Conservation (phyloP, 495 filamentous ascomycete genomes). For the Hyaloscypha bicolor region DNA sequence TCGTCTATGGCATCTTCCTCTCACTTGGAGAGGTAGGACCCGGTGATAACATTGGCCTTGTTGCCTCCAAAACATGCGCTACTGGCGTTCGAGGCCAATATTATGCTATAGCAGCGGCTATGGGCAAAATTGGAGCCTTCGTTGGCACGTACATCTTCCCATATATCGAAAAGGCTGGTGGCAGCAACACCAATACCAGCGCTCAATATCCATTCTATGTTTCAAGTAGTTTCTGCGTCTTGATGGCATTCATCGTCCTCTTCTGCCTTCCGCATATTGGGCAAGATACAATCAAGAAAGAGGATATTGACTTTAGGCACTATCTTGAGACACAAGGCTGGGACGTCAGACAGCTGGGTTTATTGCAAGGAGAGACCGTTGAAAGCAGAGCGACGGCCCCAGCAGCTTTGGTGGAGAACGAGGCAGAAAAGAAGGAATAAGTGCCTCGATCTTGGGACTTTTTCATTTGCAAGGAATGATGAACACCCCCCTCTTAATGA, state of each 20-base stretch:
- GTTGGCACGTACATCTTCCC: constrained; percentile 86
- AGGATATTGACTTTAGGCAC: constrained; percentile 71
- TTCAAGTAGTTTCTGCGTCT: constrained; percentile 62
- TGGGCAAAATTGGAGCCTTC: constrained; percentile 88
- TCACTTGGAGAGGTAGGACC: constrained; percentile 84
- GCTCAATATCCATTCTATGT: constrained; percentile 87
- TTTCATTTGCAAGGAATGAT: background rate
- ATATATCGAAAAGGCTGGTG: constrained; percentile 68
- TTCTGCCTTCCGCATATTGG: constrained; percentile 66
- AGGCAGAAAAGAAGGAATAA: background rate
- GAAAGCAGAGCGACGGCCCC: constrained; percentile 11
- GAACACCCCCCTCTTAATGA: background rate
- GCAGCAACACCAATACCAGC: constrained; percentile 44
- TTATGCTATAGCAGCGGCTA: constrained; percentile 84
- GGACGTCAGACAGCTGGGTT: constrained; percentile 69
- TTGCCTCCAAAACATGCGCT: constrained; percentile 84
- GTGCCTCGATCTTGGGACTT: background rate
- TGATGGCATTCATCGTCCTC: constrained; percentile 60
- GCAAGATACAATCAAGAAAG: constrained; percentile 72
- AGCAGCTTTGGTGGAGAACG: background rate
- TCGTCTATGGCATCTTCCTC: constrained; percentile 79
- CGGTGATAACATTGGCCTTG: constrained; percentile 87
- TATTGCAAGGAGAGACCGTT: constrained; percentile 31
- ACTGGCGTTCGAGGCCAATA: constrained; percentile 89
- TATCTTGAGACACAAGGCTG: constrained; percentile 70